These are phyloP conservation scores for Phoenix roebelenii DNA, from an alignment of 176 grass and related monocot genomes.

Conservation along the genomic window DNA sequence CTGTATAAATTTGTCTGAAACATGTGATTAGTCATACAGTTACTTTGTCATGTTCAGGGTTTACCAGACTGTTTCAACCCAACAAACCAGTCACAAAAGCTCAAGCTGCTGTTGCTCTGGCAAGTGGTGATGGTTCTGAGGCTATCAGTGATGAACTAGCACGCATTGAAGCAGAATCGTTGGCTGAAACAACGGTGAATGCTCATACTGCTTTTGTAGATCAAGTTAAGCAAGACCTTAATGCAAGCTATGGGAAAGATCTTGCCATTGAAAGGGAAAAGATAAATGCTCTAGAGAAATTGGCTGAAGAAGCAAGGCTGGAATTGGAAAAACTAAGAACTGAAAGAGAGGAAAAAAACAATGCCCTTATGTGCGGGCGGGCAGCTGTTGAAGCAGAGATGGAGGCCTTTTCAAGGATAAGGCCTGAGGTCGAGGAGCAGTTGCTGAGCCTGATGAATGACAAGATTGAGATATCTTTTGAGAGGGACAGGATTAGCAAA, in stretches of 20 bases:
- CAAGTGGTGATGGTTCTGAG: slow-evolving; percentile 73
- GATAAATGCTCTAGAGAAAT: slow-evolving; percentile 52
- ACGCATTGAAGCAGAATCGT: slow-evolving; percentile 81
- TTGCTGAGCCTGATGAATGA: slow-evolving; percentile 66
- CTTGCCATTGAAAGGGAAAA: slow-evolving; percentile 66
- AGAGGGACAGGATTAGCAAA: slow-evolving; percentile 65
- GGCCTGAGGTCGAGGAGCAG: slow-evolving; percentile 71
- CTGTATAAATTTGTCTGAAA: background rate
- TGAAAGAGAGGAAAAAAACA: slow-evolving; percentile 75
- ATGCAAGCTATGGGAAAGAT: slow-evolving; percentile 56
- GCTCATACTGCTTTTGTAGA: slow-evolving; percentile 63
- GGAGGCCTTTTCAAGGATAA: slow-evolving; percentile 64
- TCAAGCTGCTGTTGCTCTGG: slow-evolving; percentile 76
- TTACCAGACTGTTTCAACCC: slow-evolving; percentile 85
- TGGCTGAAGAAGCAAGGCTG: slow-evolving; percentile 64
- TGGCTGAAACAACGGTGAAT: slow-evolving; percentile 81
- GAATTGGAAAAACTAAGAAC: slow-evolving; percentile 62
- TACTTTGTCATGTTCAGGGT: slow-evolving; percentile 40
- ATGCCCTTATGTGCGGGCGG: slow-evolving; percentile 43
- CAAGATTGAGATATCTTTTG: slow-evolving; percentile 79
- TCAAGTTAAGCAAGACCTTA: slow-evolving; percentile 84
- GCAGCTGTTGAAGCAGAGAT: slow-evolving; percentile 88
- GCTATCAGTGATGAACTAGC: slow-evolving; percentile 69
- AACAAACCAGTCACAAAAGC: slow-evolving; percentile 89
- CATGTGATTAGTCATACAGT: background rate